phyloP scores from a whole-genome alignment of 441 rosid species.

The Cnidoscolus chayamansa region DNA sequence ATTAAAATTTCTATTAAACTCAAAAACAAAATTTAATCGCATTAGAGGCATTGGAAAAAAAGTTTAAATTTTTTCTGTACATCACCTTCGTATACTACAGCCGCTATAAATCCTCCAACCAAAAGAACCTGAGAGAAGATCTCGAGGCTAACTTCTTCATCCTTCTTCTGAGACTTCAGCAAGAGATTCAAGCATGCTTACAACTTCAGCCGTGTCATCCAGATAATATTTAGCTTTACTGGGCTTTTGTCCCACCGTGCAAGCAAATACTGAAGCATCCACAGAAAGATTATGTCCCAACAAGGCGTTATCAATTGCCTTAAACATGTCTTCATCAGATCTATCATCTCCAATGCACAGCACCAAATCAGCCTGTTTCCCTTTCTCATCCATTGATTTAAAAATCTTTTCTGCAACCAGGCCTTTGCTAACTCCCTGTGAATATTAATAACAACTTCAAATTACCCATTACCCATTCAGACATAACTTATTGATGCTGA shows the following conservation, averaged over 20 bases:
- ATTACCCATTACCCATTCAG: not conserved
- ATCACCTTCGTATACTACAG: too few relatives aligned
- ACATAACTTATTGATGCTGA: too few relatives aligned
- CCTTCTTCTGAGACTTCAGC: slow-evolving; percentile 41
- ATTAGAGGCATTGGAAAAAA: too few relatives aligned
- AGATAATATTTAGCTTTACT: too few relatives aligned
- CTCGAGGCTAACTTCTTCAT: slow-evolving; percentile 25
- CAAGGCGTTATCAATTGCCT: slow-evolving; percentile 38
- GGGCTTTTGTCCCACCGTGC: too few relatives aligned
- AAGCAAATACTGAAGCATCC: slow-evolving; percentile 2
- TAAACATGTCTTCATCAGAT: slow-evolving; percentile 70
- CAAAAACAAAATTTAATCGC: too few relatives aligned
- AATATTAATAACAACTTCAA: slow-evolving; percentile 12
- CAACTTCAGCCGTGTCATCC: too few relatives aligned
- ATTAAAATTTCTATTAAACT: too few relatives aligned
- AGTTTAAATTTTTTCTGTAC: too few relatives aligned
- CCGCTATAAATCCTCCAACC: too few relatives aligned
- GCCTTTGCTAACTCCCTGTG: slow-evolving; percentile 60
- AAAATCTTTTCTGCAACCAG: slow-evolving; percentile 49
- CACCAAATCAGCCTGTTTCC: slow-evolving; percentile 47
- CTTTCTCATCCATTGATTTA: slow-evolving; percentile 37
- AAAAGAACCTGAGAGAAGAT: not conserved
- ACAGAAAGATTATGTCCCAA: slow-evolving; percentile 35
- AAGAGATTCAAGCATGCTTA: slow-evolving; percentile 44
- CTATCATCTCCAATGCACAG: slow-evolving; percentile 66